phyloP scores from a whole-genome alignment of 108 stramenopile species.

The Nitzschia palea region DNA sequence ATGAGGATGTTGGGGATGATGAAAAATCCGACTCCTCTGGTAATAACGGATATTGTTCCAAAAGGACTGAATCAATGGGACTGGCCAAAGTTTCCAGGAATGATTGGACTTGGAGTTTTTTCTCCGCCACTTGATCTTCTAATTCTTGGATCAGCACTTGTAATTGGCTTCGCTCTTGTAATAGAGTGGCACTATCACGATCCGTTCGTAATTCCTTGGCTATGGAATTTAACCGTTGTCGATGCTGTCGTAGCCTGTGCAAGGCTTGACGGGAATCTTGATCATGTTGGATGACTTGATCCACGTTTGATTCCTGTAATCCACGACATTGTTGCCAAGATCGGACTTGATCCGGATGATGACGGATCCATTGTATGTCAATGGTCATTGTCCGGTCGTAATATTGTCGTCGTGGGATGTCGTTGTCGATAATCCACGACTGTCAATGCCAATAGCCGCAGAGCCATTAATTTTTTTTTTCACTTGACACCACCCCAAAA shows the following conservation, averaged over 20 bases:
- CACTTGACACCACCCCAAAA: too few relatives aligned
- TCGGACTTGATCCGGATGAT: constrained; percentile 21
- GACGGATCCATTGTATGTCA: constrained; percentile 23
- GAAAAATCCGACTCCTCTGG: too few relatives aligned
- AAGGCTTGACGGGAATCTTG: neutral
- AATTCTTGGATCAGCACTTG: neutral
- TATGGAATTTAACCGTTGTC: neutral
- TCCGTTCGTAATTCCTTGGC: neutral
- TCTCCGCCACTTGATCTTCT: neutral
- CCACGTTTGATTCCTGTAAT: neutral
- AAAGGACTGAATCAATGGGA: neutral
- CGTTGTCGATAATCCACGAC: too few relatives aligned
- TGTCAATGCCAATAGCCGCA: too few relatives aligned
- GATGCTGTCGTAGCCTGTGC: neutral
- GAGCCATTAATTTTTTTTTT: too few relatives aligned
- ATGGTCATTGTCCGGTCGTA: constrained; percentile 26
- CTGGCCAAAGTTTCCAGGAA: neutral
- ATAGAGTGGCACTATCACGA: neutral
- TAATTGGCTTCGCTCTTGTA: neutral
- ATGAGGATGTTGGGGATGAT: too few relatives aligned
- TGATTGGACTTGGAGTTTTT: neutral
- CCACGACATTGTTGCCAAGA: constrained; percentile 19
- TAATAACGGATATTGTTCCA: neutral
- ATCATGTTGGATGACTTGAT: neutral
- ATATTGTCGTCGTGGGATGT: neutral